Percentiles rank a stretch among this genome's conserved stretches.
These are phyloP conservation scores for Hymenoscyphus scutula DNA, from an alignment of 2,329 filamentous ascomycete genomes.

Conservation along the genomic window DNA sequence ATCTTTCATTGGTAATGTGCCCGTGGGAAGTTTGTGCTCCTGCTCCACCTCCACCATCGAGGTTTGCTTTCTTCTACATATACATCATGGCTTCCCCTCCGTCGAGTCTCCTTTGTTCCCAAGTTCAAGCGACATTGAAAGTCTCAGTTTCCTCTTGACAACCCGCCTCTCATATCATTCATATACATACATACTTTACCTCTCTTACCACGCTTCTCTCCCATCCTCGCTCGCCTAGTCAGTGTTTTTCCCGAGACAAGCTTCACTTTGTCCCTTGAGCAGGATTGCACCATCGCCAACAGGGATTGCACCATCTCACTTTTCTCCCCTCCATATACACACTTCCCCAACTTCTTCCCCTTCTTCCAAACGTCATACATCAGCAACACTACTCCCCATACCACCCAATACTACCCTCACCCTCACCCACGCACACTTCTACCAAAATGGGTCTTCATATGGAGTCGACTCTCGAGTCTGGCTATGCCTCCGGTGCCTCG, in stretches of 20 bases:
- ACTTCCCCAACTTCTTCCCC: neutral
- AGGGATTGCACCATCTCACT: slow-evolving; percentile 18
- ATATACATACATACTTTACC: too few relatives aligned
- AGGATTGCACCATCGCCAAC: slow-evolving; percentile 6
- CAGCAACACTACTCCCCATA: neutral
- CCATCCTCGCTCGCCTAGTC: neutral
- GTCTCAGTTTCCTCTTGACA: neutral
- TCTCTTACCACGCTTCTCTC: neutral
- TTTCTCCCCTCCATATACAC: slow-evolving; percentile 9
- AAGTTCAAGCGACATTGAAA: neutral
- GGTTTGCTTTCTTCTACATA: slow-evolving; percentile 9
- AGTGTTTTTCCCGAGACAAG: neutral
- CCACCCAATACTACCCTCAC: neutral
- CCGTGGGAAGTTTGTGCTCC: neutral
- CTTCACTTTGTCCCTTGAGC: neutral
- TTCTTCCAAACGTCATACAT: neutral
- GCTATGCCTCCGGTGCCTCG: slow-evolving; percentile 68
- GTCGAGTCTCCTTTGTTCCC: neutral
- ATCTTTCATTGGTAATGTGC: slow-evolving; percentile 12
- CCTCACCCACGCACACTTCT: neutral
- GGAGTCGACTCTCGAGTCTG: slow-evolving; percentile 64
- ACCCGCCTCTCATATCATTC: neutral
- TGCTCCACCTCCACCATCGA: neutral
- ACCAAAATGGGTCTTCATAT: slow-evolving; percentile 14
- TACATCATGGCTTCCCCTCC: slow-evolving; percentile 8